These are phyloP conservation scores for Entoloma clypeatum DNA, from an alignment of 1,284 basidiomycete genomes.

Conservation along the genomic window DNA sequence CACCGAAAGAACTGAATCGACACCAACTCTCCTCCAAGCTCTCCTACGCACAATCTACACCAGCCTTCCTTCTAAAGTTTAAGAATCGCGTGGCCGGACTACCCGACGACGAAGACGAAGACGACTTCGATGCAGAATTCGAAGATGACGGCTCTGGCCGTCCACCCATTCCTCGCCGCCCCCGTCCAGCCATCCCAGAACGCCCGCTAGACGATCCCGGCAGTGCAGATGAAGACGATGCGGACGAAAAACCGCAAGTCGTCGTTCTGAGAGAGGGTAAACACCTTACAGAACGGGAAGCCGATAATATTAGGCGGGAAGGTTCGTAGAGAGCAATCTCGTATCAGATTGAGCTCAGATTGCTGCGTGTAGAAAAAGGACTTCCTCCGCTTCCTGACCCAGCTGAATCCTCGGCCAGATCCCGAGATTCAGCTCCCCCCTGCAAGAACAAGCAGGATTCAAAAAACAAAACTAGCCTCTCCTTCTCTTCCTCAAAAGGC, in stretches of 20 bases:
- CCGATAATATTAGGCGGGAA: slow-evolving; percentile 70
- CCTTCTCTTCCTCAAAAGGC: slow-evolving; percentile 30
- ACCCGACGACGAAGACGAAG: slow-evolving; percentile 40
- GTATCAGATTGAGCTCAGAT: neutral
- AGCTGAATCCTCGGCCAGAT: slow-evolving; percentile 5
- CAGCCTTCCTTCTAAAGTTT: slow-evolving; percentile 57
- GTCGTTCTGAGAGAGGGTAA: slow-evolving; percentile 83
- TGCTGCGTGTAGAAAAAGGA: slow-evolving; percentile 31
- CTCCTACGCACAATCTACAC: slow-evolving; percentile 50
- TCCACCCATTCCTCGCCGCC: slow-evolving; percentile 70
- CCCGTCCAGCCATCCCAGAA: slow-evolving; percentile 68
- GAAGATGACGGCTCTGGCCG: slow-evolving; percentile 61
- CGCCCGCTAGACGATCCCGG: slow-evolving; percentile 70
- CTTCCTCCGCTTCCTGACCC: slow-evolving; percentile 34
- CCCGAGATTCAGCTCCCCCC: slow-evolving; percentile 2
- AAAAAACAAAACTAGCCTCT: slow-evolving; percentile 19
- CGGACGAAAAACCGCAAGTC: slow-evolving; percentile 80
- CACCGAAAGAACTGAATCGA: slow-evolving; percentile 62
- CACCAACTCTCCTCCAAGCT: slow-evolving; percentile 63
- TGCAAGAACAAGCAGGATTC: slow-evolving; percentile 8
- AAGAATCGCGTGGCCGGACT: slow-evolving; percentile 55
- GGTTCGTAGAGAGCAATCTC: slow-evolving; percentile 43
- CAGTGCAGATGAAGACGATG: slow-evolving; percentile 70
- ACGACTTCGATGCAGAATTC: slow-evolving; percentile 40
- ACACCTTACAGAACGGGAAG: slow-evolving; percentile 73